Conservation (phyloP, 2,329 filamentous ascomycete genomes). For the Tolypocladium sp. region DNA sequence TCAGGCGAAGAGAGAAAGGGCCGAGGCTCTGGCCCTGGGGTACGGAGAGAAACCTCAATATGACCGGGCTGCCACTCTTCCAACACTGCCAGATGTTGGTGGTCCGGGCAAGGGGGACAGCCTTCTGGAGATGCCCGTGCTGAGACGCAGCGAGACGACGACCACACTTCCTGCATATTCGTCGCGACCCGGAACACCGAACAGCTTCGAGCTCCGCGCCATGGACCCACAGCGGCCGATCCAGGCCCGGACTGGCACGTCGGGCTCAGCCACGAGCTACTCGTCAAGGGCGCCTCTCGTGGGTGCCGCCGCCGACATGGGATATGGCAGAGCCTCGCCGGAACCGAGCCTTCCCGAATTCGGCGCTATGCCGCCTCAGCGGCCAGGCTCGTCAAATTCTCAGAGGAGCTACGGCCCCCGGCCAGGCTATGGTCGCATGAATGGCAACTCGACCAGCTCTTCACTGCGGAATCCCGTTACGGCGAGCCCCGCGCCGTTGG, state of each 20-base stretch:
- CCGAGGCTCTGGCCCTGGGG: conserved; percentile 43
- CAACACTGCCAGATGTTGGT: conserved; percentile 39
- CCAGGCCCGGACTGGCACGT: conserved; percentile 41
- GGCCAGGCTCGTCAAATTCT: conserved; percentile 25
- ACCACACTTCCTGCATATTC: conserved; percentile 53
- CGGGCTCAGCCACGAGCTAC: conserved; percentile 50
- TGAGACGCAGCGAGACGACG: conserved; percentile 51
- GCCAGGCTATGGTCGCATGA: conserved; percentile 7
- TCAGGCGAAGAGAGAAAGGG: conserved; percentile 48
- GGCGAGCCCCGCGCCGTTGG: conserved; percentile 19
- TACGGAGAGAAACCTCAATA: conserved; percentile 39
- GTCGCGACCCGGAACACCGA: conserved; percentile 48
- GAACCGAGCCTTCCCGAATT: conserved; percentile 23
- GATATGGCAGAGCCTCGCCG: conserved; percentile 32
- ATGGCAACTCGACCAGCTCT: conserved; percentile 7
- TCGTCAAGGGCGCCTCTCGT: conserved; percentile 56
- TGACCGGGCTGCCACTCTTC: conserved; percentile 58
- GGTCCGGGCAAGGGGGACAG: conserved; percentile 29
- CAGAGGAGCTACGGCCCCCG: conserved; percentile 20
- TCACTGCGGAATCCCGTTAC: conserved; percentile 12
- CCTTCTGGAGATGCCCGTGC: conserved; percentile 47
- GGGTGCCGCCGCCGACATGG: conserved; percentile 51
- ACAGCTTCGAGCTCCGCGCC: conserved; percentile 41
- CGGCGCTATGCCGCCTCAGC: conserved; percentile 17
- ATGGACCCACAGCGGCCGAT: conserved; percentile 42